Conservation (phyloP, 129 eudicot genomes). For the Helichrysum umbraculigerum region DNA sequence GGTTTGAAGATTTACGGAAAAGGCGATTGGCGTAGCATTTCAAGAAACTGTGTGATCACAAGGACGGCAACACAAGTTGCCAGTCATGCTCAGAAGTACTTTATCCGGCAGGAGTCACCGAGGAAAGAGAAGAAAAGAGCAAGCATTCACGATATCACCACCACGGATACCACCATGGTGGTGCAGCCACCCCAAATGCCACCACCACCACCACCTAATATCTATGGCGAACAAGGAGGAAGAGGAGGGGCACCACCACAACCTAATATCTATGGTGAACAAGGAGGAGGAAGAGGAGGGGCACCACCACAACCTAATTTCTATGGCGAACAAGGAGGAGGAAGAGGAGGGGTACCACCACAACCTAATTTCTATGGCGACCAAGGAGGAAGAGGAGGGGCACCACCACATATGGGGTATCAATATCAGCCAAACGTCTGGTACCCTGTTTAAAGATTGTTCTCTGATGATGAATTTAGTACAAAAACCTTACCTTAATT, state of each 20-base stretch:
- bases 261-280: background rate
- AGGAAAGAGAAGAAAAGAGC: conserved; percentile 13
- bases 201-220: background rate
- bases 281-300: background rate
- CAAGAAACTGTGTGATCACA: conserved; percentile 38
- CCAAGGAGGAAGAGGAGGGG: background rate
- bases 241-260: background rate
- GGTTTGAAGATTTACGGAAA: conserved; percentile 34
- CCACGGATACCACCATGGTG: background rate
- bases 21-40: conserved; percentile 43
- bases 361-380: background rate
- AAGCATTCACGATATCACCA: conserved; percentile 23
- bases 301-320: background rate
- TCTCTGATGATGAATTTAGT: background rate
- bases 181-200: background rate
- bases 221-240: background rate
- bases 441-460: background rate
- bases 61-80: conserved; percentile 35
- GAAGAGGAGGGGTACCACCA: background rate
- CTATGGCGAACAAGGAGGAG: background rate
- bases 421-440: background rate
- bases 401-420: conserved; percentile 12
- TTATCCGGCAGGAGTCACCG: conserved; percentile 21
- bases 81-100: conserved; percentile 46
- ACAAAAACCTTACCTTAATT: background rate